phyloP scores from a whole-genome alignment of 495 filamentous ascomycete genomes.

The Neurospora pannonica region DNA sequence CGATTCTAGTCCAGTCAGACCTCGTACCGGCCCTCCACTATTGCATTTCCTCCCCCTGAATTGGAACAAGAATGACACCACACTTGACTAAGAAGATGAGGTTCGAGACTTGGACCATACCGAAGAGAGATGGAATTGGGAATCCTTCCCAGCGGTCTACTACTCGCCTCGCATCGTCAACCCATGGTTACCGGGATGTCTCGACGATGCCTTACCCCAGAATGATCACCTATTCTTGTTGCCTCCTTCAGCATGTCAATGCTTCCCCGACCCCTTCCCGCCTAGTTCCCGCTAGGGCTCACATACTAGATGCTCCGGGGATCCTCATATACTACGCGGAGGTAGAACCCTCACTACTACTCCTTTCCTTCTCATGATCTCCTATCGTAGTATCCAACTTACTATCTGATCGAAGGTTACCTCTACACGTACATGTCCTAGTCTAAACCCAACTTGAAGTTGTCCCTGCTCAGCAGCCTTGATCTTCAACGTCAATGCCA shows the following conservation, averaged over 20 bases:
- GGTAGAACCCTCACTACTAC: background rate
- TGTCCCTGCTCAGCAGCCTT: background rate
- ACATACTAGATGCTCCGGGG: background rate
- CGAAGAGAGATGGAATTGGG: background rate
- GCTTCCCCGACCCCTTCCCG: background rate
- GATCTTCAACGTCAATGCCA: background rate
- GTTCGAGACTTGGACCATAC: background rate
- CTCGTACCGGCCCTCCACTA: background rate
- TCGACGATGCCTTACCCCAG: background rate
- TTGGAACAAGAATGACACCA: background rate
- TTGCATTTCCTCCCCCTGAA: background rate
- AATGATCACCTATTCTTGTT: background rate
- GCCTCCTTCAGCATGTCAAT: background rate
- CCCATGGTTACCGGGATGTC: background rate
- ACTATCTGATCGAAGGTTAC: background rate
- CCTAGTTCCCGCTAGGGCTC: background rate
- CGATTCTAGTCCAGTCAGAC: background rate
- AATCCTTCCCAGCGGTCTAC: background rate
- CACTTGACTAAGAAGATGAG: background rate
- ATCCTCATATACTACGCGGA: background rate
- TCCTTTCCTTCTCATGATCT: background rate
- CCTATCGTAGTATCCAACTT: background rate
- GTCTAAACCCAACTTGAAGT: background rate
- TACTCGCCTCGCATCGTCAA: background rate
- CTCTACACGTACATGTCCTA: background rate